Conservation (phyloP, 1,284 basidiomycete genomes). For the Ustilago trichophora region DNA sequence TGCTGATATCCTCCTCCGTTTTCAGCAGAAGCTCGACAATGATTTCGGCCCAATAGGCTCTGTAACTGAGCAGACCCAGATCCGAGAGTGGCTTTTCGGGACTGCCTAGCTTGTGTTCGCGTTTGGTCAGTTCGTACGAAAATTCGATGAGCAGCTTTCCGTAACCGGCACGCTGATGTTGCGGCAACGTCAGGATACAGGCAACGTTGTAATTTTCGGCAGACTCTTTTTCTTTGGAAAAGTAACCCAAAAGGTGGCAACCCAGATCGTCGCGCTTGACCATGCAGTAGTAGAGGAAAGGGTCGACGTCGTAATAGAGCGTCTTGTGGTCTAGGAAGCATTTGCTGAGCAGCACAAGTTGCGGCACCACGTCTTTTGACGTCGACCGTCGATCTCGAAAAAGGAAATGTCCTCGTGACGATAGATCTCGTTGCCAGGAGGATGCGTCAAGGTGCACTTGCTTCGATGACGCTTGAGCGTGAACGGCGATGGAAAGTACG, state of each 20-base stretch:
- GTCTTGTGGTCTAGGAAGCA: slow-evolving; percentile 99
- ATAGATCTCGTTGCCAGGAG: slow-evolving; percentile 99
- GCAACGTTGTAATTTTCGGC: slow-evolving; percentile 98
- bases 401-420: slow-evolving; percentile 94
- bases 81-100: slow-evolving; percentile 98
- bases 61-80: slow-evolving; percentile 89
- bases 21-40: slow-evolving; percentile 89
- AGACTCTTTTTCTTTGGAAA: slow-evolving; percentile 98
- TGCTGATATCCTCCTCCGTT: slow-evolving; percentile 77
- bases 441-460: slow-evolving; percentile 92
- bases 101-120: slow-evolving; percentile 91
- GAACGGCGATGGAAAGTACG: slow-evolving; percentile 58
- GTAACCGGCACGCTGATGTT: slow-evolving; percentile 95
- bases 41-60: slow-evolving; percentile 96
- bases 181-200: slow-evolving; percentile 96
- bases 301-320: slow-evolving; percentile 98
- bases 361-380: slow-evolving; percentile 95
- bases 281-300: slow-evolving; percentile 99
- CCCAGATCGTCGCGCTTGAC: slow-evolving; percentile 85
- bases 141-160: slow-evolving; percentile 97
- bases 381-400: slow-evolving; percentile 97
- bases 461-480: slow-evolving; percentile 76
- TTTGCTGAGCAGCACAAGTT: slow-evolving; percentile 96
- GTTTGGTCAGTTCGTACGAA: slow-evolving; percentile 96
- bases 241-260: slow-evolving; percentile 95